A percentile compares a stretch with the other conserved stretches of the same genome.
These are phyloP conservation scores for Backusella parvicylindrica DNA, from an alignment of 192 early-diverging fungal species.

Conservation along the genomic window DNA sequence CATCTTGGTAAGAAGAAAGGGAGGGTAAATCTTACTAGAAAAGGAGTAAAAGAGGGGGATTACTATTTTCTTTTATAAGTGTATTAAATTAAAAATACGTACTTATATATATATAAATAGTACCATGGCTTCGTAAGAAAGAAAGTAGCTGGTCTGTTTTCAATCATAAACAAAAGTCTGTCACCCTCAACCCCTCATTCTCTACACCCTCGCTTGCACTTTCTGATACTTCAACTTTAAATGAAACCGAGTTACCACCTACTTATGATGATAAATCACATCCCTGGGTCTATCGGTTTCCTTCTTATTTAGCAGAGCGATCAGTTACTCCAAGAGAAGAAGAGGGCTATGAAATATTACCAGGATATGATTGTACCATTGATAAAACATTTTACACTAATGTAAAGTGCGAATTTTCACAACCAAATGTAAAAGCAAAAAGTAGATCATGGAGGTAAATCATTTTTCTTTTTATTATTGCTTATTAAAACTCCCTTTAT, in stretches of 20 bases:
- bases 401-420: constrained; percentile 44
- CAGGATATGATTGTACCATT: constrained; percentile 45
- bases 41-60: neutral
- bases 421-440: constrained; percentile 28
- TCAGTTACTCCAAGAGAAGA: constrained; percentile 29
- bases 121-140: constrained; percentile 13
- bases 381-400: constrained; percentile 37
- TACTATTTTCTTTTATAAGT: too few species aligned
- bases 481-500: neutral
- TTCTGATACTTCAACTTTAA: neutral
- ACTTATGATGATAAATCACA: constrained; percentile 14
- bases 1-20: neutral
- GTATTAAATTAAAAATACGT: neutral
- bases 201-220: neutral
- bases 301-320: neutral
- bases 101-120: neutral
- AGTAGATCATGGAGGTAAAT: constrained; percentile 47
- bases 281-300: constrained; percentile 11
- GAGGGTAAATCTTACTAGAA: neutral
- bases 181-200: neutral
- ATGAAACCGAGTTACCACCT: neutral
- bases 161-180: neutral
- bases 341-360: constrained; percentile 42
- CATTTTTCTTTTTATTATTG: neutral
- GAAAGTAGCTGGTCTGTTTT: constrained; percentile 13